phyloP scores from a whole-genome alignment of 2,329 filamentous ascomycete species.

The Talaromyces sp. region DNA sequence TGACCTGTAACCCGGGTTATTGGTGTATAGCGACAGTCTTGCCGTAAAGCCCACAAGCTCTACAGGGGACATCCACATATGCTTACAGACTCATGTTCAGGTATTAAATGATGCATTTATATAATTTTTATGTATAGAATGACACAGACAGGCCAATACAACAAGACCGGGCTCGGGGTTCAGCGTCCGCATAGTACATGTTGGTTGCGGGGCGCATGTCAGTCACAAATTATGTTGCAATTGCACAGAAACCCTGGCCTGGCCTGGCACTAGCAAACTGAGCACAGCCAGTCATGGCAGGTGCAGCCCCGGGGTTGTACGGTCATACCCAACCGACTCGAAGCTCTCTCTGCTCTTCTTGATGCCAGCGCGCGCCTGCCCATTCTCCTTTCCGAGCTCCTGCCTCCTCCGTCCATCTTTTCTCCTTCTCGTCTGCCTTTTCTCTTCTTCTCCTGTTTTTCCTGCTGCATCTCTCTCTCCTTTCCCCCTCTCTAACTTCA shows the following conservation, averaged over 20 bases:
- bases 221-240: background rate
- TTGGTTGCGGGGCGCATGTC: background rate
- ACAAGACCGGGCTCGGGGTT: background rate
- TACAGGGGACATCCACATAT: background rate
- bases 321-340: background rate
- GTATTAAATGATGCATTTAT: background rate
- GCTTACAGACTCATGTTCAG: background rate
- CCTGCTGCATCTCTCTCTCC: slow-evolving; percentile 10
- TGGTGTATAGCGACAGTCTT: background rate
- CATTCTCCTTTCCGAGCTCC: slow-evolving; percentile 18
- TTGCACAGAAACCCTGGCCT: background rate
- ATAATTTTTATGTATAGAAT: background rate
- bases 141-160: background rate
- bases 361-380: background rate
- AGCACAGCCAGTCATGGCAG: background rate
- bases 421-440: slow-evolving; percentile 18
- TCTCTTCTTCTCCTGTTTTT: slow-evolving; percentile 8
- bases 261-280: background rate
- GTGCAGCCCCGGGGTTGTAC: background rate
- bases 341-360: background rate
- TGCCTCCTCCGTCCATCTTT: slow-evolving; percentile 18
- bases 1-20: background rate
- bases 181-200: background rate
- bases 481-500: background rate
- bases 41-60: background rate